Evolutionary conservation across 371 early-diverging fungal species (phyloP).

Genomic region (Massospora cicadina): DNA sequence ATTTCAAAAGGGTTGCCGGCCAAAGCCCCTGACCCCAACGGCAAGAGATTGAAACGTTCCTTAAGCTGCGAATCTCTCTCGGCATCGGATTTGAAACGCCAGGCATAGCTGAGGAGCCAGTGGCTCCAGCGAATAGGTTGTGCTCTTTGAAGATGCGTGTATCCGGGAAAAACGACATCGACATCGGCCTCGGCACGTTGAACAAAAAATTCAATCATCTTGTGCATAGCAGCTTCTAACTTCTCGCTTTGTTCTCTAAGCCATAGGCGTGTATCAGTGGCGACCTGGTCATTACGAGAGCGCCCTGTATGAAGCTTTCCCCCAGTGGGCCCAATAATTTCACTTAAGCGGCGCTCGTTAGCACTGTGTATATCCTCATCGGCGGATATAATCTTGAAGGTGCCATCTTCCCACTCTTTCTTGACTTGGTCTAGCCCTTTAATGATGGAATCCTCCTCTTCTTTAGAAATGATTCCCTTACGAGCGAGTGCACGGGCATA

Average conservation of each 20-base stretch:
- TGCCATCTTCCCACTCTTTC: conserved; percentile 60
- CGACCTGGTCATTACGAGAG: conserved; percentile 89
- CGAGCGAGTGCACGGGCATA: conserved; percentile 71
- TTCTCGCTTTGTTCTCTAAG: conserved; percentile 55
- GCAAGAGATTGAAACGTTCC: conserved; percentile 62
- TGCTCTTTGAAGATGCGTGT: conserved; percentile 95
- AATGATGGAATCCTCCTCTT: conserved; percentile 51
- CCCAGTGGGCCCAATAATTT: conserved; percentile 76
- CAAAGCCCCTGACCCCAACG: conserved; percentile 86
- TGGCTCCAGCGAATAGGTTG: conserved; percentile 97
- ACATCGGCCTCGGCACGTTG: conserved; percentile 68
- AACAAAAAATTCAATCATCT: conserved; percentile 49
- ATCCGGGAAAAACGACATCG: conserved; percentile 90
- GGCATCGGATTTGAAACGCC: conserved; percentile 72
- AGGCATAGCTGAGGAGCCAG: conserved; percentile 70
- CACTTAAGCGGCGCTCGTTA: conserved; percentile 87
- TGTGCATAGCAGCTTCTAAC: conserved; percentile 42
- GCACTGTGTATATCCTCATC: conserved; percentile 98
- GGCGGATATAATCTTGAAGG: conserved; percentile 52
- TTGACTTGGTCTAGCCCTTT: conserved; percentile 54
- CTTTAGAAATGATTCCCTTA: conserved; percentile 50
- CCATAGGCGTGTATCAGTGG: conserved; percentile 95
- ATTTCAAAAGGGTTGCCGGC: conserved; percentile 95
- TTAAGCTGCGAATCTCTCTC: conserved; percentile 62
- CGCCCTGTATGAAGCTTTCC: conserved; percentile 96